Base-by-base conservation (phyloP, 1,139 yeast species). In the Wickerhamiella infanticola region DNA sequence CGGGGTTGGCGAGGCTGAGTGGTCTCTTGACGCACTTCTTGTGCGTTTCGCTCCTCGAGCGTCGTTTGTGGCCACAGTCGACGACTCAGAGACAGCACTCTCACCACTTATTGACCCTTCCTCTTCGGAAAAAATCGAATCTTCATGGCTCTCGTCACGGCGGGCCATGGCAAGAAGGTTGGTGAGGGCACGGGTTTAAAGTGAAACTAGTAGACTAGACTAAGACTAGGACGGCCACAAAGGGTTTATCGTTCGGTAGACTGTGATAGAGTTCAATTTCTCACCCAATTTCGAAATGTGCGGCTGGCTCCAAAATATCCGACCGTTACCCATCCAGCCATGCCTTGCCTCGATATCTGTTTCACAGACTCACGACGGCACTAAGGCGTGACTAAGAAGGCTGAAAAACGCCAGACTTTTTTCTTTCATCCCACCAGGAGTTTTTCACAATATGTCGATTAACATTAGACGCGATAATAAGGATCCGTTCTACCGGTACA, bases 401-500 rank as follows among this genome's bases (percentile, higher is more conserved):
- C 11, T 7, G 11, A 29, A 29, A 29, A 29, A 7, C 33, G 33
- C 33, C 33, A 29, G 33, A 29, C 33, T 1, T 29, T 29, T 29
- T 29, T 29, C 33, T 11, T 11, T 29, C 11, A 7, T 29, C 11
- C 7, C 33, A 36, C 37, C 45, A 27, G 13, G 35, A 9, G 8
- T 37, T 36, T 38, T 44, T 23, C 24, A 43, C 42, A 39, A 27
- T 35, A 49, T 52, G 54, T 48, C 79, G 60, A 82, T 88, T 62
- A 88, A 90, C 67, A 90, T 90, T 60, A 81, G 95, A 67, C 86
- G 99, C 73, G 96, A 86, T 62, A 90, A 90, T 72, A 80, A 83
- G 62, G 98, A 90, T 71, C 96, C 97, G 45, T 90, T 90, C 67
- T 90, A 93, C 77, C 95, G 98, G 70, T 90, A 90, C 69, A 90